Evolutionary conservation across 345 rosid genomes (phyloP).

Genomic region (Citrus glauca): DNA sequence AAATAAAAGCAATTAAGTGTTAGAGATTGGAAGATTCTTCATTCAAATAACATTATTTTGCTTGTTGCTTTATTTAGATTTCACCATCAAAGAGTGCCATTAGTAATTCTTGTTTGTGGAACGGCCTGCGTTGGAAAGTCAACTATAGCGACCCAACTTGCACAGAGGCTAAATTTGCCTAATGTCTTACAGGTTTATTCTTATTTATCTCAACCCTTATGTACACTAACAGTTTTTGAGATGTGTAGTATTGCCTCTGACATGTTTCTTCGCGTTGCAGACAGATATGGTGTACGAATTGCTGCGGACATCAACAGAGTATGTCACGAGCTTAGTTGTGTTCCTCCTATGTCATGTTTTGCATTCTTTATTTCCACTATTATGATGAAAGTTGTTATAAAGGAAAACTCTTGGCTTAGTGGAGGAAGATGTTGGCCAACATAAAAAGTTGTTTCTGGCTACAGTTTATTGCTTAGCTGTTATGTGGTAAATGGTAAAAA

Average conservation of each 20-base stretch:
- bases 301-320: slow-evolving; percentile 90
- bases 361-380: not conserved
- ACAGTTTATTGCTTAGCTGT: not conserved
- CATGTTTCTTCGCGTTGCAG: slow-evolving; percentile 35
- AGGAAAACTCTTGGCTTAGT: not conserved
- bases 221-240: not conserved
- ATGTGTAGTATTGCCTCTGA: slow-evolving; percentile 6
- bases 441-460: not conserved
- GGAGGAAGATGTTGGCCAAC: not conserved
- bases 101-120: slow-evolving; percentile 98
- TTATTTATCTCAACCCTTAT: not conserved
- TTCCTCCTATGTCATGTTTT: not conserved
- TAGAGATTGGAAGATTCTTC: not conserved
- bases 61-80: slow-evolving; percentile 47
- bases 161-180: slow-evolving; percentile 95
- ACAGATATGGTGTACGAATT: slow-evolving; percentile 91
- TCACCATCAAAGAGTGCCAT: slow-evolving; percentile 97
- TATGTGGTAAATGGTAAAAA: not conserved
- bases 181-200: slow-evolving; percentile 84
- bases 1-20: not conserved
- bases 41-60: slow-evolving; percentile 1
- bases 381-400: slow-evolving; percentile 1
- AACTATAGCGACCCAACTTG: slow-evolving; percentile 96
- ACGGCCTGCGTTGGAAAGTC: slow-evolving; percentile 99
- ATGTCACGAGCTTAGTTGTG: slow-evolving; percentile 23